Evolutionary conservation across 441 rosid genomes (phyloP), one percentile per base, ranked within the genome.

Genomic region (Iberis amara): DNA sequence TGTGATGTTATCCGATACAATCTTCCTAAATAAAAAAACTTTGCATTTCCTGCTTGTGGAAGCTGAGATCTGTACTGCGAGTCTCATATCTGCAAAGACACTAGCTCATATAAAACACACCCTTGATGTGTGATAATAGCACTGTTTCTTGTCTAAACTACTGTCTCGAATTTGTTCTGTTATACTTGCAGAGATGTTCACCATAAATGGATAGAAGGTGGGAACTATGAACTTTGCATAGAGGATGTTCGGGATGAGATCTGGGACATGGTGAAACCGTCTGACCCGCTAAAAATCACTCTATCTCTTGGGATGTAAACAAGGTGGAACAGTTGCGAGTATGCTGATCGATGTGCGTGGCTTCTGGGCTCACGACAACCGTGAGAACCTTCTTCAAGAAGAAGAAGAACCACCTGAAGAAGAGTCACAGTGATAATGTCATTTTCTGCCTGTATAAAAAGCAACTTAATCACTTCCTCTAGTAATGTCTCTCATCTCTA

Each of bases 181-280:
- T 35, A 2, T 31, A 45, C 45, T 32, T 61, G 32, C 95, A 92
- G 99, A 71, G 99, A 92, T 47, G 97, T 92, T 11, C 99, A 92
- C 69, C 95, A 82, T 64, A 92, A 92, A 66, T 92, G 99, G 99
- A 89, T 89, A 0, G 99, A 92, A 74, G 99, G 99, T 10, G 97
- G 97, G 31, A 92, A 92, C 79, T 92, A 89, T 11, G 99, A 92
- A 64, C 59, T 92, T 30, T 89, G 99, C 57, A 92, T 92, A 0
- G 99, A 89, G 39, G 99, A 89, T 55, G 99, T 92, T 6, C 75
- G 99, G 70, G 97, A 89, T 48, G 99, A 92, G 69, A 89, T 89
- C 58, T 89, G 99, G 99, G 97, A 92, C 61, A 92, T 92, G 99
- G 99, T 92, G 58, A 92, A 92, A 73, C 99, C 97, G 28, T 71